These are phyloP conservation scores for Breviolum minutum DNA, from an alignment of 73 alveolate genomes.

Conservation along the genomic window DNA sequence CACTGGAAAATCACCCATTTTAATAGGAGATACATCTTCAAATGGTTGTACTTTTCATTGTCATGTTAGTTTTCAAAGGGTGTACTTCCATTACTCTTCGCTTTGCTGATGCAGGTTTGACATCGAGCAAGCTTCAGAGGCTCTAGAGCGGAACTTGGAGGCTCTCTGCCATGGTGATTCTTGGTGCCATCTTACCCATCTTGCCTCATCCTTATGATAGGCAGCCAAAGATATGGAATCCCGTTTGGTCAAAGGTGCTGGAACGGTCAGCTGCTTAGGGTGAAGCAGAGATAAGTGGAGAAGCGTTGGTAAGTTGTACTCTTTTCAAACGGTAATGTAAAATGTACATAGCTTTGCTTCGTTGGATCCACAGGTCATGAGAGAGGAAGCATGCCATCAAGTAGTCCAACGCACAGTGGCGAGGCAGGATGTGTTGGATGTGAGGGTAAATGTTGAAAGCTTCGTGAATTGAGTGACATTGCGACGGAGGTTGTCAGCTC, in stretches of 20 bases:
- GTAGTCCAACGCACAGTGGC: constrained; percentile 93
- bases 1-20: too few species aligned
- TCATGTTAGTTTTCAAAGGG: too few species aligned
- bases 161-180: neutral
- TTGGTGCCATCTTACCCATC: neutral
- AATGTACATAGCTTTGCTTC: neutral
- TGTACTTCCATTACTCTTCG: neutral
- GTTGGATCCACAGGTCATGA: constrained; percentile 50
- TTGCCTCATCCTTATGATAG: neutral
- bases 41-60: too few species aligned
- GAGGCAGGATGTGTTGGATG: neutral
- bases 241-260: constrained; percentile 92
- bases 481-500: constrained; percentile 52
- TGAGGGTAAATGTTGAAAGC: neutral
- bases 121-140: constrained; percentile 89
- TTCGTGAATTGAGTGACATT: neutral
- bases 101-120: constrained; percentile 35
- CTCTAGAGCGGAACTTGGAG: constrained; percentile 89
- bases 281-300: neutral
- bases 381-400: constrained; percentile 88
- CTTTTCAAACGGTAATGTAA: too few species aligned
- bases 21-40: too few species aligned
- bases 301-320: too few species aligned
- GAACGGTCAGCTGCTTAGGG: constrained; percentile 29
- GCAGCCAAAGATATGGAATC: constrained; percentile 89